Evolutionary conservation across 768 basidiomycete species (phyloP).

Genomic region (Tulasnella sp.): DNA sequence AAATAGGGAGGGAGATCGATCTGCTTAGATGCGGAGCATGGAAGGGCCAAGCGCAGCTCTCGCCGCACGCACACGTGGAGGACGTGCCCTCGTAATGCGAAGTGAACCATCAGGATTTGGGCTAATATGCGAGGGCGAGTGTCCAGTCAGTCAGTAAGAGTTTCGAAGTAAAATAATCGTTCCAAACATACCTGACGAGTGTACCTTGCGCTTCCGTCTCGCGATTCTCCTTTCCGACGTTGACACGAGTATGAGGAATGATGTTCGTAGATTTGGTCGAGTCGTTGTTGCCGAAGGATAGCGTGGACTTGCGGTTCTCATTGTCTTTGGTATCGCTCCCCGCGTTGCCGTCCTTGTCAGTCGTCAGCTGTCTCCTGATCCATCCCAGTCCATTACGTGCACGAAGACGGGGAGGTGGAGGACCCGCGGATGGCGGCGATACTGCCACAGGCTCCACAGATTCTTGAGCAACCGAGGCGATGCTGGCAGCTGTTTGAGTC

Average conservation of each 20-base stretch:
- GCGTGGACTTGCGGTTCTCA: background rate
- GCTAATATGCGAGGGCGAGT: background rate
- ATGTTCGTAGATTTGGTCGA: background rate
- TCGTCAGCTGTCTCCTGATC: conserved; percentile 1
- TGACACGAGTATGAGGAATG: background rate
- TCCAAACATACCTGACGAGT: background rate
- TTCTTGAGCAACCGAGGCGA: too few relatives aligned
- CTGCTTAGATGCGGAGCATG: background rate
- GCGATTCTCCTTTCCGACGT: conserved; percentile 7
- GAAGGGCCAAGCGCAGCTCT: background rate
- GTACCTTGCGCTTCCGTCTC: conserved; percentile 8
- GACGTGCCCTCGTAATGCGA: conserved; percentile 7
- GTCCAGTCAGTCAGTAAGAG: background rate
- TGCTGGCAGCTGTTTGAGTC: background rate
- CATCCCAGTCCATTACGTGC: conserved; percentile 1
- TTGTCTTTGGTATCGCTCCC: background rate
- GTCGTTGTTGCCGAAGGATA: background rate
- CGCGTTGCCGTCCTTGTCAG: background rate
- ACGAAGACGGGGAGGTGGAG: background rate
- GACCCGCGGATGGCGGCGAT: background rate
- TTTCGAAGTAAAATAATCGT: background rate
- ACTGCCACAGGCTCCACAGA: background rate
- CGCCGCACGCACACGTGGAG: conserved; percentile 1
- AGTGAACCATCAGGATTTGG: conserved; percentile 1
- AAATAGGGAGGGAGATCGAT: background rate